Base-by-base conservation (phyloP, 2,329 filamentous ascomycete genomes). In the Cryphonectria nitschkei region DNA sequence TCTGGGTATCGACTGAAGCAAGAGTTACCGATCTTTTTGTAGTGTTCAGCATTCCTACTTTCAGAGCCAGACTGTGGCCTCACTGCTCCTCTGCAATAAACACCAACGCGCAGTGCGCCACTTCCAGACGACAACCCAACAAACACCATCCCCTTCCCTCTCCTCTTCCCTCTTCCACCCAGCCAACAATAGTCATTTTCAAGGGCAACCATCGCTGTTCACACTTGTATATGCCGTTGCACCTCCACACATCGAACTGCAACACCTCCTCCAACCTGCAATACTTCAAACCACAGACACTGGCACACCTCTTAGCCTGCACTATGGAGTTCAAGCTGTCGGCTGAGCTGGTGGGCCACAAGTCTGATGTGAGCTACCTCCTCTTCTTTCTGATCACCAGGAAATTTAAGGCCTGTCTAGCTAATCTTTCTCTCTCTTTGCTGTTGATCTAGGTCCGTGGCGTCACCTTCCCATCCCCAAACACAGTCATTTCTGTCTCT, bases 291-390 rank as follows among this genome's bases (percentile, higher is more conserved):
- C 56, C 39, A 7, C 68, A 7, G n/a, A 54, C 13, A n/a, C 50
- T 11, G 3, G 22, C 67, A 43, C 19, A 22, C 46, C 46, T 61
- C 73, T 69, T 69, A 67, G 60, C 64, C 60, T 70, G 63, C 61
- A 37, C 29, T 37, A 70, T 69, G 71, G 91, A 94, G 80, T 98
- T 94, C 87, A 97, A 95, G 87, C 90, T 99, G 78, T 97, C 96
- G 73, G 94, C 95, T 76, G 92, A 93, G 78, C 88, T 99, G 75
- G 85, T 90, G 76, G 95, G 94, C 78, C 96, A 99, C 81, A 92
- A 96, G 81, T 92, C 96, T 80, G 96, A 99, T 89, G 96, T 98
- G 86, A 82, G 90, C 11, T 19, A 68, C 43, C 67, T 52, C 63
- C 65, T 46, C 61, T 39, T 26, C 6, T 61, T 37, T 39, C 50